These are phyloP conservation scores for Aspergillus eucalypticola DNA, from an alignment of 2,329 filamentous ascomycete genomes.

Conservation along the genomic window DNA sequence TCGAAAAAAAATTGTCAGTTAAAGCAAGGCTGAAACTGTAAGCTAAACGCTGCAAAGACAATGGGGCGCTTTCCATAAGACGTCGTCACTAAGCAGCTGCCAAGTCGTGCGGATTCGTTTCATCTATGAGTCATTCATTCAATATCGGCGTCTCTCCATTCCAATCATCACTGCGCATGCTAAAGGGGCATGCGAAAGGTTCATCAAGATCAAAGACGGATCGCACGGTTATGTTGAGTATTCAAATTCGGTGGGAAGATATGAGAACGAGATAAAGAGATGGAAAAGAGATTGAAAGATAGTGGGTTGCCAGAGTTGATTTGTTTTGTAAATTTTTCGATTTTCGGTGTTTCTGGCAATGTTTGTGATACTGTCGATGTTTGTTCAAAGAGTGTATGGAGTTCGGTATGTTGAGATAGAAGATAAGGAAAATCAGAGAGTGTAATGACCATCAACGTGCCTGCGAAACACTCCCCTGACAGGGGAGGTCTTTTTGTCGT, in stretches of 20 bases:
- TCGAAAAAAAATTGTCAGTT: slow-evolving; percentile 16
- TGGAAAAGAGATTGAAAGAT: slow-evolving; percentile 6
- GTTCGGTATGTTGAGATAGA: slow-evolving; percentile 12
- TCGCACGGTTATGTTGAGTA: slow-evolving; percentile 5
- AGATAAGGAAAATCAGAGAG: slow-evolving; percentile 20
- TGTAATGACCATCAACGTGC: slow-evolving; percentile 14
- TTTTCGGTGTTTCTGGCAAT: neutral
- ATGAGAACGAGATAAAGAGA: slow-evolving; percentile 10
- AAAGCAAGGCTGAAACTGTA: slow-evolving; percentile 10
- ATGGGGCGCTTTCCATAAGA: slow-evolving; percentile 13
- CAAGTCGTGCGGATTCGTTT: slow-evolving; percentile 13
- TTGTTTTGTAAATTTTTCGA: slow-evolving; percentile 3
- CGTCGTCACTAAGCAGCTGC: slow-evolving; percentile 15
- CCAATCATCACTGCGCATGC: slow-evolving; percentile 24
- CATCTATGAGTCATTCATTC: slow-evolving; percentile 27
- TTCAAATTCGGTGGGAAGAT: slow-evolving; percentile 12
- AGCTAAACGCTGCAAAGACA: slow-evolving; percentile 15
- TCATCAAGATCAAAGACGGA: slow-evolving; percentile 14
- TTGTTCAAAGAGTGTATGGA: slow-evolving; percentile 13
- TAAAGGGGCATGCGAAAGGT: neutral
- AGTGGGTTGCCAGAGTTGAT: neutral
- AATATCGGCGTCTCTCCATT: slow-evolving; percentile 26
- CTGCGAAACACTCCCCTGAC: neutral
- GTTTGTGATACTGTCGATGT: neutral
- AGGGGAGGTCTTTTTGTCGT: neutral